Base-by-base conservation (phyloP, 371 early-diverging fungal species). In the Mortierella sp. region DNA sequence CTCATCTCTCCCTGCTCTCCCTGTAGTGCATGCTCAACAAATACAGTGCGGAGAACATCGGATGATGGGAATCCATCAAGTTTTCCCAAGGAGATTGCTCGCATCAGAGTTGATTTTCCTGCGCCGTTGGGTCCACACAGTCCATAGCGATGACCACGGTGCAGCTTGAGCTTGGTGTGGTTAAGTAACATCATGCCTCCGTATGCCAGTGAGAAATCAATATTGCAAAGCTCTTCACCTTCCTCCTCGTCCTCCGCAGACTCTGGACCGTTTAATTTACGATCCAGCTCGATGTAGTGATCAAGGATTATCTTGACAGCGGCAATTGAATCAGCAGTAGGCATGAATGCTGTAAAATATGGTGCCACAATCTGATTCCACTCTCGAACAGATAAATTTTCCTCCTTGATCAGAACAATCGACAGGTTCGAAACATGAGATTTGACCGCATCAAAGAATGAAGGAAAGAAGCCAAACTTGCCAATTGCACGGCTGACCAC, bases 101-200 rank as follows among this genome's bases (percentile, higher is more conserved):
- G 90, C 92, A 96, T 91, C 42, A 96, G 84, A 43, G 97, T 96
- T 32, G 94, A 90, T 77, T 96, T 96, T 74, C 97, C 97, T 72
- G 93, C 90, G 55, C 96, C 97, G 85, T 95, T 96, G 57, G 87
- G 88, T 62, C 95, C 95, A 85, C 93, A 93, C 35, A 95, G 86
- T 70, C 94, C 95, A 85, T 95, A 95, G 55, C 93, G 90, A 72
- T 89, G 90, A 68, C 95, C 95, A 67, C 92, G 88, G 83, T 89
- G 90, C 40, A 94, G 86, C 75, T 88, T 89, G 65, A 95, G 87
- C 66, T 86, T 82, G 58, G 94, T 92, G 76, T 92, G 89, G 85
- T 93, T 94, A 54, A 95, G 84, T 66, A 94, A 83, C 85, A 94
- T 91, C 92, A 92, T 93, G 62, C 90, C 93, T 79, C 95, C 94